Evolutionary conservation across 2,329 filamentous ascomycete species (phyloP).

Genomic region (Fusarium sp.): DNA sequence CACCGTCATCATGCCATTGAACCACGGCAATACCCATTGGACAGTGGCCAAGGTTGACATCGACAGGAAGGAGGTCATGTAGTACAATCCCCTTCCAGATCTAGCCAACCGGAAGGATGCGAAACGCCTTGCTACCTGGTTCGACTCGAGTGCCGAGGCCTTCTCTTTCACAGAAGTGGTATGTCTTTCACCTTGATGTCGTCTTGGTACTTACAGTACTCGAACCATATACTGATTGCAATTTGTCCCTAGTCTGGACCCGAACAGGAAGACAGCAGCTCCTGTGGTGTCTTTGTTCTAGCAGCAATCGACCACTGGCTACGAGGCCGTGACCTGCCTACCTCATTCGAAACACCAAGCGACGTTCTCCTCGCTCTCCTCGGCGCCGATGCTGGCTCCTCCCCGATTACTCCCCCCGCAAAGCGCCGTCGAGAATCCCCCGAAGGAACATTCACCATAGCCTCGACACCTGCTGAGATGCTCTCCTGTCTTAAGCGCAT

Average conservation of each 20-base stretch:
- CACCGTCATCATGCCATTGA: neutral
- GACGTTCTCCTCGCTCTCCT: neutral
- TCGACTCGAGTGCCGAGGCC: neutral
- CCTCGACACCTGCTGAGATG: neutral
- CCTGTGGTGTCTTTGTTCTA: neutral
- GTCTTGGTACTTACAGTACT: neutral
- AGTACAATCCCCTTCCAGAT: neutral
- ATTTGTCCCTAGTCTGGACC: neutral
- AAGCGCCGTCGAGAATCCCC: neutral
- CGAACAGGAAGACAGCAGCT: neutral
- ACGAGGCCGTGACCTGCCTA: neutral
- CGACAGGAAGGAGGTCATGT: neutral
- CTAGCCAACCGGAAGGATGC: neutral
- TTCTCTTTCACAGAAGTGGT: neutral
- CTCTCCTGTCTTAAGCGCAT: neutral
- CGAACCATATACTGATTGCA: neutral
- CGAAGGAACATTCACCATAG: rapidly evolving
- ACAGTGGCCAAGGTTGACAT: neutral
- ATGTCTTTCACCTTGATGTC: neutral
- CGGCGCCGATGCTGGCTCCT: neutral
- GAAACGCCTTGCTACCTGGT: neutral
- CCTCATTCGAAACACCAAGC: neutral
- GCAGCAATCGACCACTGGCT: neutral
- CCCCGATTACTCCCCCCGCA: neutral
- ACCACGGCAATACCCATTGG: neutral